These are phyloP conservation scores for Wickerhamomyces sp. DNA, from an alignment of 1,139 yeast species.

Conservation along the genomic window DNA sequence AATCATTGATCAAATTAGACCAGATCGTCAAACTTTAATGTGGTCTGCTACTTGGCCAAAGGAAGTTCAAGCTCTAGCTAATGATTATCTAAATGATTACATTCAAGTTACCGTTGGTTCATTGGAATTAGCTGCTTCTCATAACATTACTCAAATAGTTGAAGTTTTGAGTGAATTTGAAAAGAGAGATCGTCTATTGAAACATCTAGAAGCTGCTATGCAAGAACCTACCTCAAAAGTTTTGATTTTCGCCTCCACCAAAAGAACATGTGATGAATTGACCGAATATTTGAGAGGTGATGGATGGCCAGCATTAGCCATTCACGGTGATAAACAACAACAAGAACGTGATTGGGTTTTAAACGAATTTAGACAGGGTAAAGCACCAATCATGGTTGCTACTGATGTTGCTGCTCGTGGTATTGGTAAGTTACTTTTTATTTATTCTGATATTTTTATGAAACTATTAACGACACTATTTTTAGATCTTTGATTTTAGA, in stretches of 20 bases:
- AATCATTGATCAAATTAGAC: slow-evolving; percentile 92
- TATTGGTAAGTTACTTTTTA: slow-evolving; percentile 77
- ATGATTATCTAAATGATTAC: slow-evolving; percentile 86
- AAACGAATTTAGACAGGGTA: slow-evolving; percentile 85
- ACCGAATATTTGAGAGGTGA: slow-evolving; percentile 89
- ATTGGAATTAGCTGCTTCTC: slow-evolving; percentile 92
- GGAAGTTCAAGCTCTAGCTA: slow-evolving; percentile 88
- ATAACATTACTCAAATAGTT: slow-evolving; percentile 88
- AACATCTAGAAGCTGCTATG: slow-evolving; percentile 82
- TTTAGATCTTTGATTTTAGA: slow-evolving; percentile 17
- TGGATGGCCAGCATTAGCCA: slow-evolving; percentile 99
- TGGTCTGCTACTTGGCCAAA: slow-evolving; percentile 99
- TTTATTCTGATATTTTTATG: slow-evolving; percentile 8
- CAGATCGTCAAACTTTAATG: slow-evolving; percentile 97
- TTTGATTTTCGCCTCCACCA: slow-evolving; percentile 88
- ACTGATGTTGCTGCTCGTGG: slow-evolving; percentile 99
- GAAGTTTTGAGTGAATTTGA: slow-evolving; percentile 90
- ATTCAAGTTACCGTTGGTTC: slow-evolving; percentile 97
- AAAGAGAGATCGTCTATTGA: slow-evolving; percentile 85
- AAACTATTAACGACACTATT: slow-evolving; percentile 12
- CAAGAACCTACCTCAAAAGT: slow-evolving; percentile 72
- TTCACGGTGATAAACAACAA: slow-evolving; percentile 98
- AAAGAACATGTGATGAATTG: slow-evolving; percentile 95
- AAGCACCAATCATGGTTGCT: slow-evolving; percentile 96
- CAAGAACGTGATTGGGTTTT: slow-evolving; percentile 99